Conservation (phyloP, 768 basidiomycete species). For the Calocybe gangraenosa region DNA sequence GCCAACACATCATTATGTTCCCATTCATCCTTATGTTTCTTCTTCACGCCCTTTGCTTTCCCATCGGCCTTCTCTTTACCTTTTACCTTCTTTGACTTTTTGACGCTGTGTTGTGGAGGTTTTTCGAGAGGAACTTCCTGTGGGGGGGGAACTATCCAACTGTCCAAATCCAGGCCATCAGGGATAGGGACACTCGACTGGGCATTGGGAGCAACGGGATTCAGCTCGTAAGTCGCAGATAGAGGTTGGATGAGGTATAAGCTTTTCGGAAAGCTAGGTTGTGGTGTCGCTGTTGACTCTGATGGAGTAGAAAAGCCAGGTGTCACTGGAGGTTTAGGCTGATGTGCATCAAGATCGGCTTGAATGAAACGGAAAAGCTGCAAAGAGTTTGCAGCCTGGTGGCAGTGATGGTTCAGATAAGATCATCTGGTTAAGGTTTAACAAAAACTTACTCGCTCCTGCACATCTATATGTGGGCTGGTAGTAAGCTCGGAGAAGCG, state of each 20-base stretch:
- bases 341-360: constrained; percentile 62
- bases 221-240: constrained; percentile 74
- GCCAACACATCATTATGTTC: constrained; percentile 30
- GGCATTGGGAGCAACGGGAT: constrained; percentile 75
- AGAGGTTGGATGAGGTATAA: constrained; percentile 82
- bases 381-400: constrained; percentile 77
- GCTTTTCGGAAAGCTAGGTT: constrained; percentile 80
- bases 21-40: constrained; percentile 13
- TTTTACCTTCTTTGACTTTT: constrained; percentile 43
- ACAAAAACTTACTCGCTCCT: constrained; percentile 66
- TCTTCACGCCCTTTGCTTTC: constrained; percentile 25
- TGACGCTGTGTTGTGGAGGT: constrained; percentile 29
- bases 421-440: too few species aligned
- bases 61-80: constrained; percentile 22
- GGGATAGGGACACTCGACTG: constrained; percentile 82
- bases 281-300: constrained; percentile 27
- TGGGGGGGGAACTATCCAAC: constrained; percentile 74
- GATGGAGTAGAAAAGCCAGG: constrained; percentile 34
- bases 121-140: too few species aligned
- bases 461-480: constrained; percentile 79
- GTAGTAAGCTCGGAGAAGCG: constrained; percentile 56
- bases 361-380: constrained; percentile 75
- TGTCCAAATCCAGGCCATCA: constrained; percentile 80
- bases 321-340: constrained; percentile 31
- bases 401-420: too few species aligned